These are phyloP conservation scores for Cladophialophora immunda DNA, from an alignment of 2,329 filamentous ascomycete species.

Conservation along the genomic window DNA sequence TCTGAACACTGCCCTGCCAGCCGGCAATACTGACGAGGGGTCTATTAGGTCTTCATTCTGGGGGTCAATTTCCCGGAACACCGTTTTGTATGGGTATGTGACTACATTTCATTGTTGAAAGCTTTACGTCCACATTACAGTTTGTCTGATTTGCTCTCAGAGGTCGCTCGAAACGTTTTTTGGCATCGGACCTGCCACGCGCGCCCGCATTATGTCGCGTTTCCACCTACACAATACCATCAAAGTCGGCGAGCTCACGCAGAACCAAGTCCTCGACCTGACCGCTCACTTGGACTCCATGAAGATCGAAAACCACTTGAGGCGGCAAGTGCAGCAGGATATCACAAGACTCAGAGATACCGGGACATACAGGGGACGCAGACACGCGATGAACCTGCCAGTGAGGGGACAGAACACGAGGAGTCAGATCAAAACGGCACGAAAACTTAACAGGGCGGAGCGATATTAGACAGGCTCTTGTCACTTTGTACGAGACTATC, in stretches of 20 bases:
- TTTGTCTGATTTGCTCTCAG: conserved; percentile 41
- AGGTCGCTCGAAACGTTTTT: conserved; percentile 81
- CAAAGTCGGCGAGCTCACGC: conserved; percentile 76
- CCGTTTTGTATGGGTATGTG: conserved; percentile 79
- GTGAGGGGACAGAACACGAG: conserved; percentile 90
- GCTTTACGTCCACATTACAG: conserved; percentile 9
- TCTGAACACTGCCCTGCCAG: not conserved
- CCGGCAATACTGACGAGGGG: conserved; percentile 31
- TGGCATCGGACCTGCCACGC: conserved; percentile 76
- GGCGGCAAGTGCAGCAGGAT: conserved; percentile 80
- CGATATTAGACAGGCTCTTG: conserved; percentile 51
- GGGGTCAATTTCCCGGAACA: conserved; percentile 85
- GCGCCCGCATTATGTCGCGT: conserved; percentile 81
- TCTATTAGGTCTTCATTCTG: conserved; percentile 77
- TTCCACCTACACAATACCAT: conserved; percentile 86
- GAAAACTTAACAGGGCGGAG: conserved; percentile 67
- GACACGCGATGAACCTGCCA: conserved; percentile 92
- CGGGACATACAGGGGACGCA: conserved; percentile 84
- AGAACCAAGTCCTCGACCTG: conserved; percentile 80
- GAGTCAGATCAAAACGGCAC: conserved; percentile 71
- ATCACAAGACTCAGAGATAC: conserved; percentile 88
- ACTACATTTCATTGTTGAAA: conserved; percentile 24
- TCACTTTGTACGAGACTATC: not conserved
- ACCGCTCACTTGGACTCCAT: conserved; percentile 87
- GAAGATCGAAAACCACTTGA: conserved; percentile 91